phyloP scores from a whole-genome alignment of 1,284 basidiomycete species.

The Ustilago esculenta region DNA sequence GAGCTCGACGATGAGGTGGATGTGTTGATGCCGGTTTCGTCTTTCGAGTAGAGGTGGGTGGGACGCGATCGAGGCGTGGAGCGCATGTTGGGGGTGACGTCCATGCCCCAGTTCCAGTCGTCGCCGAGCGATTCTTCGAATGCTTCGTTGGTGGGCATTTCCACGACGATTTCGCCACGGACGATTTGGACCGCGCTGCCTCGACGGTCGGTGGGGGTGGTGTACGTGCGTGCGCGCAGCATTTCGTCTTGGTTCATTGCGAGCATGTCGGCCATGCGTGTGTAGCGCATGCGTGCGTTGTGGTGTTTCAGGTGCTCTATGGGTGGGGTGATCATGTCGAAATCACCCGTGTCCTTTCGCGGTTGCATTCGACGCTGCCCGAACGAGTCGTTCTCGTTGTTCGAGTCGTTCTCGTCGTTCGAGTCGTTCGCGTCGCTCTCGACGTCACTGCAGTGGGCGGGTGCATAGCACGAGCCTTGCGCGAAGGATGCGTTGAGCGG shows the following conservation, averaged over 20 bases:
- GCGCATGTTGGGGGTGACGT: slow-evolving; percentile 23
- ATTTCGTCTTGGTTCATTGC: slow-evolving; percentile 41
- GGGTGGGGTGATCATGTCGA: slow-evolving; percentile 56
- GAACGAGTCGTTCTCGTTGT: slow-evolving; percentile 15
- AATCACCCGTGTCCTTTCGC: slow-evolving; percentile 49
- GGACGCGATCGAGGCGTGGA: neutral
- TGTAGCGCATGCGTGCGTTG: slow-evolving; percentile 10
- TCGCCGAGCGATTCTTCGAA: slow-evolving; percentile 43
- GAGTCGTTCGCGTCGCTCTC: slow-evolving; percentile 28
- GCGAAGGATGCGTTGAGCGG: slow-evolving; percentile 30
- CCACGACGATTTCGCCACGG: slow-evolving; percentile 34
- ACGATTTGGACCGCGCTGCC: slow-evolving; percentile 37
- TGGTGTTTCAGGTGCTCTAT: slow-evolving; percentile 55
- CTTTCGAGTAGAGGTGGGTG: neutral
- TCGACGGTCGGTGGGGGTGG: slow-evolving; percentile 4
- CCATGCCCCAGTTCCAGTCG: slow-evolving; percentile 58
- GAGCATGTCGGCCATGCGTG: slow-evolving; percentile 33
- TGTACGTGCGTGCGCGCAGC: slow-evolving; percentile 14
- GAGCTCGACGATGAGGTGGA: slow-evolving; percentile 29
- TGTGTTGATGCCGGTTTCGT: slow-evolving; percentile 12
- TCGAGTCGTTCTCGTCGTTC: slow-evolving; percentile 17
- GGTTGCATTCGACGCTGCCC: slow-evolving; percentile 36
- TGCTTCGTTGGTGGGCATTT: slow-evolving; percentile 45
- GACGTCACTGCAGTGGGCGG: slow-evolving; percentile 1
- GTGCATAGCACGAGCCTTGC: slow-evolving; percentile 13